Percentiles rank a stretch among this genome's conserved stretches.
Evolutionary conservation across 108 stramenopile species (phyloP).

Genomic region (Poteriospumella lacustris): DNA sequence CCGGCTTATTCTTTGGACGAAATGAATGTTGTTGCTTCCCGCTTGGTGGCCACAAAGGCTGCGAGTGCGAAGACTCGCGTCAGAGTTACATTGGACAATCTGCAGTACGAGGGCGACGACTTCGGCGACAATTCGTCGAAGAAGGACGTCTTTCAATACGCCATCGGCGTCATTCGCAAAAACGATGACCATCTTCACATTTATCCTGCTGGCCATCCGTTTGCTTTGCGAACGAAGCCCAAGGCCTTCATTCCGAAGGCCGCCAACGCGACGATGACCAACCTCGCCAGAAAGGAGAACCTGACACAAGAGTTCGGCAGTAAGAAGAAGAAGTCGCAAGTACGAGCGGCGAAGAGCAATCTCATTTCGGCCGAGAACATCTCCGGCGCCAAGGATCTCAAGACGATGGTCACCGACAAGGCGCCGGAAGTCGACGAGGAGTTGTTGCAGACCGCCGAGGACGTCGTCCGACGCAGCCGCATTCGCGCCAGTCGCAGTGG

Average conservation of each 20-base stretch:
- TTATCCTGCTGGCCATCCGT: not conserved
- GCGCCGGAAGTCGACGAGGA: not conserved
- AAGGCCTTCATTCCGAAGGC: not conserved
- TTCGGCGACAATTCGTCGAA: not conserved
- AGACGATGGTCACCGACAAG: not conserved
- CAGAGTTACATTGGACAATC: no score
- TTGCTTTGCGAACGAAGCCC: not conserved
- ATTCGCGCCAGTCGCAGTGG: no score
- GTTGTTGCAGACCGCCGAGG: not conserved
- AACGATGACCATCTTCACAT: no score
- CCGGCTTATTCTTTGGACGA: no score
- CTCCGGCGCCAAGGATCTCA: not conserved
- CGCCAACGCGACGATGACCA: not conserved
- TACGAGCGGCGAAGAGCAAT: slow-evolving; percentile 17
- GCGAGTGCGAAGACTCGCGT: no score
- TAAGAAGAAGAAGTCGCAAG: slow-evolving; percentile 11
- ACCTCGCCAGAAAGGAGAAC: not conserved
- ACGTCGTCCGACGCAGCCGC: no score
- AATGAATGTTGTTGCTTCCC: no score
- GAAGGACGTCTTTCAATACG: not conserved
- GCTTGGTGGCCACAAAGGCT: no score
- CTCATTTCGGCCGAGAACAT: slow-evolving; percentile 21
- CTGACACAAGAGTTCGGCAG: slow-evolving; percentile 27
- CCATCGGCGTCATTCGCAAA: not conserved
- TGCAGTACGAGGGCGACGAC: not conserved